A percentile compares a stretch with the other conserved stretches of the same genome.
Conservation (phyloP, 306 rosid genomes). For the Nissolia schottii region DNA sequence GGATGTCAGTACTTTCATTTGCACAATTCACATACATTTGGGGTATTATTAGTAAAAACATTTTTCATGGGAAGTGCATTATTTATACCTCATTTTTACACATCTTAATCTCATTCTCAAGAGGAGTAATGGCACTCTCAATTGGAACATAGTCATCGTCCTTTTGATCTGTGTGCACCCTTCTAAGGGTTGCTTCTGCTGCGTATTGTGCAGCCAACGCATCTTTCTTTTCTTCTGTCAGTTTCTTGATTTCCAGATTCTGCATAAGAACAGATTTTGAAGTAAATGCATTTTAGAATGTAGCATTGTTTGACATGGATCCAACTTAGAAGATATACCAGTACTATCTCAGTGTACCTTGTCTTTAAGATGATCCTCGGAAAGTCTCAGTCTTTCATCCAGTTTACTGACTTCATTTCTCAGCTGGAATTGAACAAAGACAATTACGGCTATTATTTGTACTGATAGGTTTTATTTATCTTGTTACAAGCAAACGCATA, state of each 20-base stretch:
- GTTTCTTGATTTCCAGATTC: constrained; percentile 81
- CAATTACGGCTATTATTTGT: not conserved
- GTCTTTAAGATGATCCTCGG: constrained; percentile 57
- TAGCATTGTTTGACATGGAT: not conserved
- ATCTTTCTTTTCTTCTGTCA: constrained; percentile 65
- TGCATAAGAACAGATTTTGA: constrained; percentile 37
- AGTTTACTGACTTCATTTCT: constrained; percentile 44
- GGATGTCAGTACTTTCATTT: not conserved
- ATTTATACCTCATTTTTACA: constrained; percentile 65
- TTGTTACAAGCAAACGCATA: not conserved
- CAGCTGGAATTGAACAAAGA: constrained; percentile 46
- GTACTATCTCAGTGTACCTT: constrained; percentile 47
- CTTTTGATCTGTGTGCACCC: constrained; percentile 59
- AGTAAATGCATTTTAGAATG: not conserved
- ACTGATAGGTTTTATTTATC: not conserved
- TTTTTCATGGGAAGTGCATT: not conserved
- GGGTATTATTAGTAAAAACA: not conserved
- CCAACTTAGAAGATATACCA: constrained; percentile 12
- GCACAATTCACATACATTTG: not conserved
- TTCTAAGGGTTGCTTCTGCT: constrained; percentile 83
- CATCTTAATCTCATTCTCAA: constrained; percentile 88
- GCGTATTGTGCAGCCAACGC: constrained; percentile 89
- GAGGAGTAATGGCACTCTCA: constrained; percentile 73
- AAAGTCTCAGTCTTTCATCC: constrained; percentile 46
- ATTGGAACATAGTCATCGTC: constrained; percentile 65